These are phyloP conservation scores for Durusdinium trenchii DNA, from an alignment of 73 alveolate genomes.

Conservation along the genomic window DNA sequence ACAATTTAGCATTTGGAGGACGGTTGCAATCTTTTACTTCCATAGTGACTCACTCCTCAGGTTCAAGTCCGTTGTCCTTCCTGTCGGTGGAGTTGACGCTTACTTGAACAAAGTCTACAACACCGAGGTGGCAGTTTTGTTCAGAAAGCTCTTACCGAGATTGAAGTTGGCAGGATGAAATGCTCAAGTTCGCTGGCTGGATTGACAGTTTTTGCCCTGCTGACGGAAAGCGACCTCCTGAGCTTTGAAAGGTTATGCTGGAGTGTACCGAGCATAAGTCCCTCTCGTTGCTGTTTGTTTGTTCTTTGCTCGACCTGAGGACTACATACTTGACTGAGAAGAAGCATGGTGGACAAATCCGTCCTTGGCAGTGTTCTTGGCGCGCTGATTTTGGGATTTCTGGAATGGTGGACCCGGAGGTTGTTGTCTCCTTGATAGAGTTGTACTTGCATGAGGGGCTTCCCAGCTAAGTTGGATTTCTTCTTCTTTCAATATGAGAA, in stretches of 20 bases:
- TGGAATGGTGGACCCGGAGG: conserved; percentile 37
- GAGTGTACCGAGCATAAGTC: too few relatives aligned
- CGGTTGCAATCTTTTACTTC: background rate
- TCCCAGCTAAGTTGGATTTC: background rate
- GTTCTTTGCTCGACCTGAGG: background rate
- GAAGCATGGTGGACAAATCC: background rate
- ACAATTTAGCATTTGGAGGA: background rate
- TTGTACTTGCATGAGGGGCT: background rate
- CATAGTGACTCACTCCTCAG: background rate
- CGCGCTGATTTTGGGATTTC: background rate
- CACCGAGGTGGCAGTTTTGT: background rate
- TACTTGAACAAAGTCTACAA: background rate
- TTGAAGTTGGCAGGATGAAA: background rate
- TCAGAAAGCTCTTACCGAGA: background rate
- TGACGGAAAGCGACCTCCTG: background rate
- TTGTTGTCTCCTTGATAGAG: background rate
- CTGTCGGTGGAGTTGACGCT: background rate
- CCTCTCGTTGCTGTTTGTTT: too few relatives aligned
- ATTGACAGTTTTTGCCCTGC: background rate
- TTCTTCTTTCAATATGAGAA: too few relatives aligned
- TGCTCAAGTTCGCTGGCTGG: background rate
- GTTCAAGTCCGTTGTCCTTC: background rate
- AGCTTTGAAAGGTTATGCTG: too few relatives aligned
- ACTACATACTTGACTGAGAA: background rate
- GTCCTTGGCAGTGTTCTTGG: conserved; percentile 57